phyloP scores from a whole-genome alignment of 805 yeast species.

The Pichia phayaonensis region DNA sequence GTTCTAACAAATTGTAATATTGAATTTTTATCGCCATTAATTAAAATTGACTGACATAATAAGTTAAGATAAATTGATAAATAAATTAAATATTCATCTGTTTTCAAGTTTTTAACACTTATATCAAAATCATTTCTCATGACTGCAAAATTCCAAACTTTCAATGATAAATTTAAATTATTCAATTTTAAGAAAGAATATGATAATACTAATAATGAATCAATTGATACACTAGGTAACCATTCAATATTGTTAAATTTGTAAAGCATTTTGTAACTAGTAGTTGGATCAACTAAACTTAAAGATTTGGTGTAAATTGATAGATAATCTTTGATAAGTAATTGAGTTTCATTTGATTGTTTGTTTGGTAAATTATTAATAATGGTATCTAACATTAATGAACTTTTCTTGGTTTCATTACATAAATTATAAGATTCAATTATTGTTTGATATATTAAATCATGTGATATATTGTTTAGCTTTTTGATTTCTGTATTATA shows the following conservation, averaged over 20 bases:
- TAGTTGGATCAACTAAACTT: slow-evolving; percentile 18
- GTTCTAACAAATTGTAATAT: slow-evolving; percentile 26
- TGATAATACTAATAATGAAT: slow-evolving; percentile 20
- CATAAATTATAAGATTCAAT: slow-evolving; percentile 46
- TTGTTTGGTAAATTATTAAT: slow-evolving; percentile 25
- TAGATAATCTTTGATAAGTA: slow-evolving; percentile 16
- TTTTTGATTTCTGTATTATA: slow-evolving; percentile 18
- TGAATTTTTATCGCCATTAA: slow-evolving; percentile 17
- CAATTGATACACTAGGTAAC: slow-evolving; percentile 29
- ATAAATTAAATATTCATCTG: slow-evolving; percentile 10
- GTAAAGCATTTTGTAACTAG: slow-evolving; percentile 20
- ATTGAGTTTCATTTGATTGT: slow-evolving; percentile 6
- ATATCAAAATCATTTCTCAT: slow-evolving; percentile 28
- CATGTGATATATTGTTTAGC: slow-evolving; percentile 28
- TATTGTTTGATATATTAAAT: slow-evolving; percentile 41
- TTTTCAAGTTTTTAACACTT: slow-evolving; percentile 9
- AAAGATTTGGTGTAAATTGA: slow-evolving; percentile 24
- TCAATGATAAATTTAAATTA: slow-evolving; percentile 19
- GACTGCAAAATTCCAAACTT: slow-evolving; percentile 27
- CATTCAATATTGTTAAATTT: slow-evolving; percentile 25
- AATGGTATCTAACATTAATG: slow-evolving; percentile 49
- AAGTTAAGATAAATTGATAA: slow-evolving; percentile 17
- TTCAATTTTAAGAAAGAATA: slow-evolving; percentile 17
- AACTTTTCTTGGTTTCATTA: slow-evolving; percentile 42
- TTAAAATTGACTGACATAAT: slow-evolving; percentile 16